A percentile compares a stretch with the other conserved stretches of the same genome.
Evolutionary conservation across 2,329 filamentous ascomycete species (phyloP).

Genomic region (Ciborinia camelliae): DNA sequence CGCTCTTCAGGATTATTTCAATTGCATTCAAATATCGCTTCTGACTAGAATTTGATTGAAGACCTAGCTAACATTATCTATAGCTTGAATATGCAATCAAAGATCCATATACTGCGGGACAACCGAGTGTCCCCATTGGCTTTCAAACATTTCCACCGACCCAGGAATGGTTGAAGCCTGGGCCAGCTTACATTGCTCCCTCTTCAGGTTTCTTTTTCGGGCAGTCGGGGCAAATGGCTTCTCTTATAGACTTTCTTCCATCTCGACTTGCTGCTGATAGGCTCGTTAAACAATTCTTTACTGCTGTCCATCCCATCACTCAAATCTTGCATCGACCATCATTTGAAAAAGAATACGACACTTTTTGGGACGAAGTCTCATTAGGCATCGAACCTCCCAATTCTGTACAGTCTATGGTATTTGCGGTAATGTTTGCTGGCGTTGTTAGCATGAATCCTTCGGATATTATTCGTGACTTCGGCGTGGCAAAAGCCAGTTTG

Average conservation of each 20-base stretch:
- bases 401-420: slow-evolving; percentile 65
- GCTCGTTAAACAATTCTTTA: slow-evolving; percentile 64
- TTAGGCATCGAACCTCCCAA: slow-evolving; percentile 58
- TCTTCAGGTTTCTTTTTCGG: slow-evolving; percentile 61
- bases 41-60: not conserved
- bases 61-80: not conserved
- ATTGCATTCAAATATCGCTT: too few species aligned
- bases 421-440: slow-evolving; percentile 66
- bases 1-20: not conserved
- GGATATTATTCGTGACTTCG: slow-evolving; percentile 50
- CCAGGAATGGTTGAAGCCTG: slow-evolving; percentile 59
- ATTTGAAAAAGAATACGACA: slow-evolving; percentile 48
- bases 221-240: slow-evolving; percentile 46
- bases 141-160: slow-evolving; percentile 28
- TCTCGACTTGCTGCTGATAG: slow-evolving; percentile 54
- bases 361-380: slow-evolving; percentile 62
- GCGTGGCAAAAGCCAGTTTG: slow-evolving; percentile 53
- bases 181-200: slow-evolving; percentile 64
- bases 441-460: slow-evolving; percentile 62
- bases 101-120: not conserved
- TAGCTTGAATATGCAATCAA: slow-evolving; percentile 17
- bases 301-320: slow-evolving; percentile 64
- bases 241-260: slow-evolving; percentile 60
- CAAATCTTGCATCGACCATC: slow-evolving; percentile 57
- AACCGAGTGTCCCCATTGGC: not conserved